A percentile compares a stretch with the other conserved stretches of the same genome.
phyloP scores from a whole-genome alignment of 306 rosid genomes.

The Clitoria ternatea region DNA sequence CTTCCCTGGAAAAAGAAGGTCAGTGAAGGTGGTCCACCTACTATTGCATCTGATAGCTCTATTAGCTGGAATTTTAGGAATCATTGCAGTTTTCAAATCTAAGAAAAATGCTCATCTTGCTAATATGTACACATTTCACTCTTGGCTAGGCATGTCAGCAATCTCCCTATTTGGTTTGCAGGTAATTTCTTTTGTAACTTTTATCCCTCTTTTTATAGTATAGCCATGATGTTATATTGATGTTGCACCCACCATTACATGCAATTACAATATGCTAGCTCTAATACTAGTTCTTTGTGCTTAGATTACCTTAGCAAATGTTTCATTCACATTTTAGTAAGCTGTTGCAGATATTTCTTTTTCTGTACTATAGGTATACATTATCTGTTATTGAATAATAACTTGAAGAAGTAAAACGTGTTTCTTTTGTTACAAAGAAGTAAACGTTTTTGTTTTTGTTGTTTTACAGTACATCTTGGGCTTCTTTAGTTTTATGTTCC shows the following conservation, averaged over 20 bases:
- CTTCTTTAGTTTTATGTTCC: slow-evolving; percentile 47
- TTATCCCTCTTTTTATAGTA: neutral
- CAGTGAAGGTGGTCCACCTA: slow-evolving; percentile 45
- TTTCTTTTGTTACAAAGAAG: no score
- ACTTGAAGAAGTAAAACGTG: no score
- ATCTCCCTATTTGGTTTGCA: slow-evolving; percentile 49
- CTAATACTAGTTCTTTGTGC: no score
- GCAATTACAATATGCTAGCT: no score
- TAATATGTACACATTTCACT: slow-evolving; percentile 52
- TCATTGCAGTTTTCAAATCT: slow-evolving; percentile 40
- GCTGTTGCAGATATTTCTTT: no score
- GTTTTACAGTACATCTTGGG: slow-evolving; percentile 47
- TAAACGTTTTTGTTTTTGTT: neutral
- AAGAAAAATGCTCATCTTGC: slow-evolving; percentile 10
- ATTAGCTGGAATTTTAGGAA: slow-evolving; percentile 45
- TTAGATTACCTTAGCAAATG: no score
- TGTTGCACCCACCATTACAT: no score
- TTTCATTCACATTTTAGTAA: no score
- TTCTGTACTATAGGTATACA: no score
- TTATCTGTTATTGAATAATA: neutral
- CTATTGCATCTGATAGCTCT: slow-evolving; percentile 54
- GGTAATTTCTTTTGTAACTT: slow-evolving; percentile 31
- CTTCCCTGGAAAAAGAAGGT: slow-evolving; percentile 28
- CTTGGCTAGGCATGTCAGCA: slow-evolving; percentile 72
- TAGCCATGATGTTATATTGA: no score